Percentiles rank a stretch among this genome's conserved stretches.
Evolutionary conservation across 148 eudicot genomes (phyloP).

Genomic region (Camellia japonica): DNA sequence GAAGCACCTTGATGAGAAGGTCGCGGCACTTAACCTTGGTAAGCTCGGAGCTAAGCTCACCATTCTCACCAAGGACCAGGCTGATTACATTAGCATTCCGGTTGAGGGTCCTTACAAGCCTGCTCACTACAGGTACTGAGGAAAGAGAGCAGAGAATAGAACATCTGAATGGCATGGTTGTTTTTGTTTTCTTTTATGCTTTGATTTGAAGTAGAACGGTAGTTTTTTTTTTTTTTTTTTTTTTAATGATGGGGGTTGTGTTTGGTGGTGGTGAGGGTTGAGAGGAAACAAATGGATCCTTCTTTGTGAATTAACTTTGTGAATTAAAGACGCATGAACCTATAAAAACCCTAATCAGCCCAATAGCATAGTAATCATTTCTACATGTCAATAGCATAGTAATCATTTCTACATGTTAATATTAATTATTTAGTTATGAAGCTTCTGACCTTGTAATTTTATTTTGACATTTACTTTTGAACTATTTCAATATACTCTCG

Average conservation of each 20-base stretch:
- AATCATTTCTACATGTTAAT: too few relatives aligned
- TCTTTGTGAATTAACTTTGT: too few relatives aligned
- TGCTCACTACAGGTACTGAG: slow-evolving; percentile 83
- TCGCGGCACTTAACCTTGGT: slow-evolving; percentile 59
- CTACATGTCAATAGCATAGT: too few relatives aligned
- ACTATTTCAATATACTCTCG: too few relatives aligned
- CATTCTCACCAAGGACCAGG: slow-evolving; percentile 77
- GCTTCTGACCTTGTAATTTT: too few relatives aligned
- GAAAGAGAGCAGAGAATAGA: background rate
- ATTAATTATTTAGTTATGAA: too few relatives aligned
- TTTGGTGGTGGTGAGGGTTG: background rate
- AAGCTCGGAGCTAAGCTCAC: slow-evolving; percentile 93
- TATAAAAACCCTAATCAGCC: too few relatives aligned
- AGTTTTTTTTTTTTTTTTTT: background rate
- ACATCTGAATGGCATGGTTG: background rate
- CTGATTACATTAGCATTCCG: slow-evolving; percentile 82
- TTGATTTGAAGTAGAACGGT: background rate
- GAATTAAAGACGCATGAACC: background rate
- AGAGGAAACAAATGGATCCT: background rate
- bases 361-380: too few relatives aligned
- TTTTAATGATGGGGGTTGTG: background rate
- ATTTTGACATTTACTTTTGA: too few relatives aligned
- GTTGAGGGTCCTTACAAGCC: slow-evolving; percentile 96
- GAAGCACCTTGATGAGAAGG: slow-evolving; percentile 57
- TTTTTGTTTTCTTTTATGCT: background rate